Conservation (phyloP, 768 basidiomycete species). For the Pisolithus sp. region DNA sequence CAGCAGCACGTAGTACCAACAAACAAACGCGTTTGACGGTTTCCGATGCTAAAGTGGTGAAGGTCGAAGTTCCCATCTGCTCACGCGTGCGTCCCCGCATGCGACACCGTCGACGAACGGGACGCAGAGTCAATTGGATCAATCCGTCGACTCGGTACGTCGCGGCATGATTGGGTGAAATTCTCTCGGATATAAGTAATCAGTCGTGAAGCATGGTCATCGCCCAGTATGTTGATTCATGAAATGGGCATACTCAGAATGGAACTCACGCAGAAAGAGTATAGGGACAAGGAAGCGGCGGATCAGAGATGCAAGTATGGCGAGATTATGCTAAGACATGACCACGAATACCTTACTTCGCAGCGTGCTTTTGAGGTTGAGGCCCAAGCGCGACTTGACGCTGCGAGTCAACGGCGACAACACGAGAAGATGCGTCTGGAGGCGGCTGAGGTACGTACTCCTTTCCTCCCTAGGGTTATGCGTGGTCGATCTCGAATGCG, state of each 20-base stretch:
- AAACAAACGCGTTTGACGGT: no score
- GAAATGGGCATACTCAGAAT: background rate
- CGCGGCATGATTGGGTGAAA: background rate
- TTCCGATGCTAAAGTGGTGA: no score
- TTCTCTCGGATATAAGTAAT: background rate
- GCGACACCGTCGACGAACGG: background rate
- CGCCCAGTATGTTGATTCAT: background rate
- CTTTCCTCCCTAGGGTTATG: background rate
- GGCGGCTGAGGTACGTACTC: conserved; percentile 52
- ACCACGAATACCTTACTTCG: conserved; percentile 69
- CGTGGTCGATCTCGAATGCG: background rate
- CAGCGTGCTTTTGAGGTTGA: conserved; percentile 73
- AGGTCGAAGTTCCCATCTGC: no score
- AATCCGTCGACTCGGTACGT: background rate
- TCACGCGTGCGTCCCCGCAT: background rate
- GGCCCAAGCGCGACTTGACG: conserved; percentile 63
- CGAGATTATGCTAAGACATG: conserved; percentile 74
- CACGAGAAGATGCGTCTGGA: conserved; percentile 69
- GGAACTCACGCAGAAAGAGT: no score
- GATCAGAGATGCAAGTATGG: conserved; percentile 89
- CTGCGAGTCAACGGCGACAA: conserved; percentile 69
- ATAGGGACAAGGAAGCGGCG: conserved; percentile 59
- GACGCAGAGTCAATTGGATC: background rate
- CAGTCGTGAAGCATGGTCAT: background rate
- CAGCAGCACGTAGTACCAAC: no score